phyloP scores from a whole-genome alignment of 2,329 filamentous ascomycete genomes.

The Talaromyces funiculosus region DNA sequence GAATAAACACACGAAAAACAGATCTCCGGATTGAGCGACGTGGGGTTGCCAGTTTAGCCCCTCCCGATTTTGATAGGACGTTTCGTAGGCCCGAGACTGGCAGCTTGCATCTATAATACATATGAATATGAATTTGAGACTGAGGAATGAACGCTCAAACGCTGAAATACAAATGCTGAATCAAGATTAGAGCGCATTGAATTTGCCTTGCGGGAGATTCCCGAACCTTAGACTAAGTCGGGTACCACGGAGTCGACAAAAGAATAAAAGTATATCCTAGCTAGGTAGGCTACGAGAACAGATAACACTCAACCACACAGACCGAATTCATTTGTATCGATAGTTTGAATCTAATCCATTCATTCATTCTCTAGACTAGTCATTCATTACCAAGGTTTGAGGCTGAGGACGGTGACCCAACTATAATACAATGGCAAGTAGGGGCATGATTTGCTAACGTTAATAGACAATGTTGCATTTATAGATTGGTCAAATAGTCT shows the following conservation, averaged over 20 bases:
- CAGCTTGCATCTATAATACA: too few relatives aligned
- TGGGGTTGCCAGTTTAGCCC: not conserved
- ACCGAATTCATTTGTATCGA: not conserved
- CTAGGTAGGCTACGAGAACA: not conserved
- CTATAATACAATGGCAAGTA: constrained; percentile 22
- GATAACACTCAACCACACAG: not conserved
- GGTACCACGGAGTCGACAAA: too few relatives aligned
- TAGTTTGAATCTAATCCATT: constrained; percentile 1
- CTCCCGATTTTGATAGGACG: not conserved
- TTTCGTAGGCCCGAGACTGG: not conserved
- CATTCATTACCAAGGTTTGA: constrained; percentile 2
- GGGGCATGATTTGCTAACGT: constrained; percentile 15
- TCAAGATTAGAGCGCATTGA: not conserved
- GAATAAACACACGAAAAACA: not conserved
- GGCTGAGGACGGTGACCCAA: constrained; percentile 23
- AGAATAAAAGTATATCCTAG: not conserved
- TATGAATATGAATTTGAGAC: not conserved
- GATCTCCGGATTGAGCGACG: not conserved
- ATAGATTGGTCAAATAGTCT: constrained; percentile 98
- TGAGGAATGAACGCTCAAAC: not conserved
- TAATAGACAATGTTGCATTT: constrained; percentile 32
- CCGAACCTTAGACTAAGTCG: too few relatives aligned
- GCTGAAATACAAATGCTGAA: not conserved
- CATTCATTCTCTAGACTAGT: constrained; percentile 1
- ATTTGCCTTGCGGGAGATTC: not conserved